Evolutionary conservation across 2,329 filamentous ascomycete species (phyloP), one percentile per base, ranked within the genome.

Genomic region (Ophiosphaerella herpotricha): DNA sequence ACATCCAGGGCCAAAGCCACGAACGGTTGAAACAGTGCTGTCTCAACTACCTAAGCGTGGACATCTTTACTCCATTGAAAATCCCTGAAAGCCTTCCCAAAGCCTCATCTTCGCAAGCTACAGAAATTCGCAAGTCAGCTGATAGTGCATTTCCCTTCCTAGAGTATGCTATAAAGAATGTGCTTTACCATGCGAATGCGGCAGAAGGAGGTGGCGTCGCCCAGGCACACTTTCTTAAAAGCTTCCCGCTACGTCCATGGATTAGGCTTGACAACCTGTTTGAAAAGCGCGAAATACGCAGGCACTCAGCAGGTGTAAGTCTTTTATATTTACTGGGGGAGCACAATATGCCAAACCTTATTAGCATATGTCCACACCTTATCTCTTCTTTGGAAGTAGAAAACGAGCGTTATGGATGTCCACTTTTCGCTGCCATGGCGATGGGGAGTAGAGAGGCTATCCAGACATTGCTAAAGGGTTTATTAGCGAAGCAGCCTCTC

Each of bases 61-160:
- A 67, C 47, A 51, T 53, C 35, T 31, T 39, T 9, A 14, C 42
- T 14, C 16, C 13, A 7, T 7, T 46, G 18, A 38, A 49, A 7
- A 33, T 57, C 6, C 40, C 47, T 1, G 2, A 46, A 1, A 1
- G 1, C 2, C 13, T 29, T 8, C 26, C 26, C 7, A 29, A 29
- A 8, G 26, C 26, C 7, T 11, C 26, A 7, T 29, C 26, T 3
- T 5, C 2, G 11, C 26, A 29, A 11, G 26, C 26, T 8, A 11
- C 5, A 29, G 11, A 11, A 3, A 7, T 29, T 8, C 26, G 26
- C 26, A 11, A 29, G 26, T 29, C 6, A 11, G 26, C 4, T 21
- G 18, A 21, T 21, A 11, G 26, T 11, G 26, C 54, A 13, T 77
- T 72, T 46, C 76, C 79, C 1, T 80, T 84, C 39, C 63, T 84